A percentile compares a stretch with the other conserved stretches of the same genome.
These are phyloP conservation scores for Boletus subcaerulescens DNA, from an alignment of 768 basidiomycete genomes.

Conservation along the genomic window DNA sequence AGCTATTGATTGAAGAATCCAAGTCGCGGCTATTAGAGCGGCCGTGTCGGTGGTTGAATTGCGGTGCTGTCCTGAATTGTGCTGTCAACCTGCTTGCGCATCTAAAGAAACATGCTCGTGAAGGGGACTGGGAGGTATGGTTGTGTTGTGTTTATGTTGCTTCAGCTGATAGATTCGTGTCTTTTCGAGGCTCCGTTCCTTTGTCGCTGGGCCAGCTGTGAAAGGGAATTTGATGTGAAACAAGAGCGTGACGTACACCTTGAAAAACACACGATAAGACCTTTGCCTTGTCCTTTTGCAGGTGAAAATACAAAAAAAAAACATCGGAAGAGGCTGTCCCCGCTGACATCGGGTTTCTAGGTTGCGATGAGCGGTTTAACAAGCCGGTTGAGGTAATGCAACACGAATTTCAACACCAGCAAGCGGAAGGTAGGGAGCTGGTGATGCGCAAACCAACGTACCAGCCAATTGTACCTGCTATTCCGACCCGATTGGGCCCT, in stretches of 20 bases:
- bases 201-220: constrained; percentile 60
- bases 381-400: constrained; percentile 48
- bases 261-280: constrained; percentile 42
- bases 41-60: constrained; percentile 60
- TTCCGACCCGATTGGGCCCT: constrained; percentile 32
- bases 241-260: constrained; percentile 47
- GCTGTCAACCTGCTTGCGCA: constrained; percentile 48
- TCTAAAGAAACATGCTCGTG: constrained; percentile 38
- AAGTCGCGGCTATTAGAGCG: constrained; percentile 45
- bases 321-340: too few relatives aligned
- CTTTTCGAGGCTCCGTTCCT: constrained; percentile 34
- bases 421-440: constrained; percentile 12
- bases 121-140: constrained; percentile 29
- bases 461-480: constrained; percentile 32
- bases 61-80: constrained; percentile 55
- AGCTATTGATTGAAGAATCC: constrained; percentile 44
- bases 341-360: constrained; percentile 35
- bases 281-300: constrained; percentile 32
- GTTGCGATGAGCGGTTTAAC: constrained; percentile 50
- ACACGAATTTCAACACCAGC: constrained; percentile 41
- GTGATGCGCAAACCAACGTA: constrained; percentile 28
- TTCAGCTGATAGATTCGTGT: constrained; percentile 5
- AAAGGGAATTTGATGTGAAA: constrained; percentile 37
- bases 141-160: constrained; percentile 3
- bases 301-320: constrained; percentile 35